Evolutionary conservation across 1,284 basidiomycete genomes (phyloP), one percentile per base, ranked within the genome.

Genomic region (Tausonia pullulans): DNA sequence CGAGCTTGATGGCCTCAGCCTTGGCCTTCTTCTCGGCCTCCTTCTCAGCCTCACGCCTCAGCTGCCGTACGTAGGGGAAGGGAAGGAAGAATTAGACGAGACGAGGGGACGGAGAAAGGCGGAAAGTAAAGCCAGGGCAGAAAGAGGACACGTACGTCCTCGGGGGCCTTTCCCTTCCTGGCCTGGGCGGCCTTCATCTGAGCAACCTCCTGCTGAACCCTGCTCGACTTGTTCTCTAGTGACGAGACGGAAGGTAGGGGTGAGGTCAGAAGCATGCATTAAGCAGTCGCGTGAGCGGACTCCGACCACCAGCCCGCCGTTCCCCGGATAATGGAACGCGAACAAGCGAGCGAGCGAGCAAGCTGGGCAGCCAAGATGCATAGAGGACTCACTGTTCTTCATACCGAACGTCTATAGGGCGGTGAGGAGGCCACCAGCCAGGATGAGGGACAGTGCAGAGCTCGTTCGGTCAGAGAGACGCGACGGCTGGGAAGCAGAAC

Each of bases 211-310:
- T 88, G 86, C 79, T 98, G 89, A 43, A 92, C 94, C 77, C 89
- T 97, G 69, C 88, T 80, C 11, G 90, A 93, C 80, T 93, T 93
- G 75, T 93, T 94, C 88, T 95, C 94, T 86, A 51, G 57, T 50
- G 60, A 59, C 53, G 60, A 55, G 51, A 60, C 27, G 40, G 14
- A 50, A 41, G 60, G 63, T 58, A 58, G 44, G 3, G 6, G 63
- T 49, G 39, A 14, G 39, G 27, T 55, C 43, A 52, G 4, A 8
- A n/a, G 27, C 6, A 9, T 1, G 39, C 48, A 13, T 16, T 46
- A 11, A 7, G 9, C 39, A 13, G 4, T 49, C 55, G 3, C 49
- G 3, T 13, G 14, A 11, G 14, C 53, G 27, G 27, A 27, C 27
- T 27, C 27, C 27, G 27, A 27, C 27, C 27, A 27, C 27, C 27